Conservation (phyloP, 1,139 yeast genomes). For the Hemisphaericaspora xylofermentans region DNA sequence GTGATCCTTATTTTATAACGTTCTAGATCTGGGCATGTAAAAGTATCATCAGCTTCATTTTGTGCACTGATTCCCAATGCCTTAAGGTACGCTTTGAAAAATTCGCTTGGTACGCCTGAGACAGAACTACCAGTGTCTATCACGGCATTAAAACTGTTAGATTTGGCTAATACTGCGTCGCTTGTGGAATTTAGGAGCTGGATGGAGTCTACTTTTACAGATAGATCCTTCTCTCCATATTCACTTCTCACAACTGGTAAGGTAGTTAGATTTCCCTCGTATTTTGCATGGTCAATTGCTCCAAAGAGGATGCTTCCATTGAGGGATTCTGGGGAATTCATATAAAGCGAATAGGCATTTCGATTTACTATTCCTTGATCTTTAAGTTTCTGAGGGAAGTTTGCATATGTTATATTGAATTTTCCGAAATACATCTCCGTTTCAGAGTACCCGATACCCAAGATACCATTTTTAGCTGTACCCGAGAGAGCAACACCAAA, state of each 20-base stretch:
- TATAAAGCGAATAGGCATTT: conserved; percentile 53
- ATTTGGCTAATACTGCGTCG: too few species aligned
- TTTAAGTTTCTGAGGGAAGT: conserved; percentile 29
- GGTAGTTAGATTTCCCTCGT: conserved; percentile 41
- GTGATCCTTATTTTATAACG: conserved; percentile 19
- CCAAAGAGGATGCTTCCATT: conserved; percentile 55
- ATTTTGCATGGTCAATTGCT: conserved; percentile 54
- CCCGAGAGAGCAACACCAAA: not conserved
- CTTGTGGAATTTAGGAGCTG: too few species aligned
- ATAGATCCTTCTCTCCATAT: not conserved
- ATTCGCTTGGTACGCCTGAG: too few species aligned
- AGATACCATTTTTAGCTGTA: conserved; percentile 30
- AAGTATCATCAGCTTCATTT: too few species aligned
- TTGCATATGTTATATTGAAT: conserved; percentile 16
- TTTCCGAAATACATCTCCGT: too few species aligned
- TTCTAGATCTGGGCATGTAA: too few species aligned
- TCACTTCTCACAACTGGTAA: conserved; percentile 19
- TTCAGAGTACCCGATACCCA: conserved; percentile 44
- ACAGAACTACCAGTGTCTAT: too few species aligned
- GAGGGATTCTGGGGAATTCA: conserved; percentile 29
- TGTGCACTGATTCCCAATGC: too few species aligned
- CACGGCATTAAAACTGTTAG: too few species aligned
- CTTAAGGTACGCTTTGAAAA: too few species aligned
- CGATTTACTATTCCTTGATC: conserved; percentile 48
- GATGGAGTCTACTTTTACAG: too few species aligned